A percentile compares a stretch with the other conserved stretches of the same genome.
Evolutionary conservation across 345 rosid genomes (phyloP).

Genomic region (Carallia brachiata): DNA sequence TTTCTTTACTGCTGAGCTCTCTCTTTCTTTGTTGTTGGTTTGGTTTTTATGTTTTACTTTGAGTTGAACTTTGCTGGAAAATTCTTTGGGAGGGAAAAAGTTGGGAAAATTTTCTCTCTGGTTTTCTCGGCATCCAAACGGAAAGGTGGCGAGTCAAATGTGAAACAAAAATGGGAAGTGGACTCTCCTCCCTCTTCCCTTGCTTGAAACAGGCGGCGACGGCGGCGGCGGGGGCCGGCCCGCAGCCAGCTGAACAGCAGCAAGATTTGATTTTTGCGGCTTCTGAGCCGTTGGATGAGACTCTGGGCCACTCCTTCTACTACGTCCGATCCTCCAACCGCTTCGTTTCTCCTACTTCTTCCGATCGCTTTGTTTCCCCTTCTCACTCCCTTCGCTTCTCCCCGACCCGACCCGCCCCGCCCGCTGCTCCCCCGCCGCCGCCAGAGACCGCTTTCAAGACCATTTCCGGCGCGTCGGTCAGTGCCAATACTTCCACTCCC

Average conservation of each 20-base stretch:
- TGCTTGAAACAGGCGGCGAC: slow-evolving; percentile 60
- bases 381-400: slow-evolving; percentile 85
- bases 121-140: slow-evolving; percentile 30
- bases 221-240: background rate
- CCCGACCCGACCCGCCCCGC: slow-evolving; percentile 44
- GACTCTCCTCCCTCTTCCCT: slow-evolving; percentile 65
- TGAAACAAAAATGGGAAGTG: slow-evolving; percentile 75
- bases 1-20: slow-evolving; percentile 4
- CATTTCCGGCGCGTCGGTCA: slow-evolving; percentile 90
- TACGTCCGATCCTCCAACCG: slow-evolving; percentile 92
- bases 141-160: slow-evolving; percentile 64
- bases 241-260: slow-evolving; percentile 34
- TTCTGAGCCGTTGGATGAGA: slow-evolving; percentile 79
- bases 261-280: slow-evolving; percentile 48
- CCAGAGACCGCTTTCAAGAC: slow-evolving; percentile 71
- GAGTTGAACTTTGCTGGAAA: background rate
- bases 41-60: background rate
- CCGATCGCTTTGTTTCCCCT: slow-evolving; percentile 90
- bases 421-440: slow-evolving; percentile 17
- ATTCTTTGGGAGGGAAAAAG: background rate
- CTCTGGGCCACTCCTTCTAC: slow-evolving; percentile 93
- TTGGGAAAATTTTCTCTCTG: background rate
- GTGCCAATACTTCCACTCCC: slow-evolving; percentile 82
- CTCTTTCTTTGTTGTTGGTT: background rate
- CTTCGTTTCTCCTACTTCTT: slow-evolving; percentile 74